phyloP scores from a whole-genome alignment of 805 yeast genomes.

The Nakazawaea sp. region DNA sequence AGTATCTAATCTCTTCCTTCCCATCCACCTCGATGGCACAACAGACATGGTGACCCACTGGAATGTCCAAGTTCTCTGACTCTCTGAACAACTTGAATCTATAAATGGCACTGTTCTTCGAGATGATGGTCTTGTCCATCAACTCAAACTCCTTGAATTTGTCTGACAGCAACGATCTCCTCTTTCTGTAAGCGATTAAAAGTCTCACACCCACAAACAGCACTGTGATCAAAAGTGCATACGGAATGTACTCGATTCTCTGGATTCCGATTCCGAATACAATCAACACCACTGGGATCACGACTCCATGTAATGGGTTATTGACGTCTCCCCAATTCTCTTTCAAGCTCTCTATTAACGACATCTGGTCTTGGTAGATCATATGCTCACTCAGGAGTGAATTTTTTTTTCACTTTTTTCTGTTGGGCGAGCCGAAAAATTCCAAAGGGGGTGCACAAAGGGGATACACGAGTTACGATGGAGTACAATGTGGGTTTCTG shows the following conservation, averaged over 20 bases:
- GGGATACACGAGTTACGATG: too few species aligned
- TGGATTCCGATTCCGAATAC: conserved; percentile 49
- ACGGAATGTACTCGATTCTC: conserved; percentile 33
- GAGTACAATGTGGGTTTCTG: too few species aligned
- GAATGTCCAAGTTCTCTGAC: conserved; percentile 55
- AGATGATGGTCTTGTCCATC: conserved; percentile 65
- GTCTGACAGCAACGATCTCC: conserved; percentile 38
- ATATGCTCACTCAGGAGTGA: background rate
- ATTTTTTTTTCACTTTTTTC: background rate
- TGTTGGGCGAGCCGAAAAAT: background rate
- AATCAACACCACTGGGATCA: conserved; percentile 59
- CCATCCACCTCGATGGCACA: conserved; percentile 41
- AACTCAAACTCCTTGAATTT: conserved; percentile 64
- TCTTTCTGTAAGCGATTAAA: conserved; percentile 28
- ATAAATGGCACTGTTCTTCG: conserved; percentile 67
- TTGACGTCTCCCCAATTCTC: conserved; percentile 50
- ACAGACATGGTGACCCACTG: conserved; percentile 73
- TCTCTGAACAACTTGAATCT: conserved; percentile 60
- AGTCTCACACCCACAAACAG: conserved; percentile 30
- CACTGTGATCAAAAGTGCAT: conserved; percentile 31
- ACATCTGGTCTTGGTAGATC: background rate
- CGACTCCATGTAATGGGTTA: conserved; percentile 70
- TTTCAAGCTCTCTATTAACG: conserved; percentile 11
- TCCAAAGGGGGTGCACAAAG: background rate
- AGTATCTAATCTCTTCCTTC: conserved; percentile 54